Evolutionary conservation across 305 asterid species (phyloP), one percentile per base, ranked within the genome.

Genomic region (Fraxinus albicans): DNA sequence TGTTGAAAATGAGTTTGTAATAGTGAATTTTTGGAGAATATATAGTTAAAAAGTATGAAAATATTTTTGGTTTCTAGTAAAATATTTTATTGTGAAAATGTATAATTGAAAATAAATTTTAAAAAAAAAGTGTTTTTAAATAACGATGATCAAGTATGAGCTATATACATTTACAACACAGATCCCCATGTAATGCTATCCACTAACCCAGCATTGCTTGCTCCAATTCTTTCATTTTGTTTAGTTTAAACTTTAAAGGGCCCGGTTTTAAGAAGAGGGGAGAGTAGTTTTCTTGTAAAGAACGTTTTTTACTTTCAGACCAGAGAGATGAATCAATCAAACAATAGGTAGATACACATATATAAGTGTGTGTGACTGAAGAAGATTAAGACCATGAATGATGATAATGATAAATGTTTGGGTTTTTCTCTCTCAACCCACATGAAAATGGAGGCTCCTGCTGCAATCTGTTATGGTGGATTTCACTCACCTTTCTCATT

Each of bases 371-470:
- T 17, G 8, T 15, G 67, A 55, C 27, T 55, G 67, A 55, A 55
- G 67, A 89, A 83, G 81, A 89, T 90, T 94, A 90, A 91, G 90
- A 55, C 89, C 17, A 73, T 86, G 81, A 86, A 86, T 82, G 92
- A 92, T 78, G 88, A 87, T 65, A 84, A 85, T 83, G 85, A 69
- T 40, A 87, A 87, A 91, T 93, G 94, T 94, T 83, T 92, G 72
- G 97, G 95, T 8, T 94, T 94, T 78, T 93, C 97, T 77, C 97
- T 93, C 84, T 88, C 97, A 19, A 89, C 97, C 82, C 88, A 89
- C 73, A 83, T 93, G 92, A 91, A 89, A 85, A 90, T 91, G 94
- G 95, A 91, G 83, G 86, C 91, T 53, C 36, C 74, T 29, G 17
- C 84, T 60, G 47, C 86, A 25, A 6, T 86, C 67, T 81, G 86